Conservation (phyloP, 2,329 filamentous ascomycete species). For the Alternaria consortialis region DNA sequence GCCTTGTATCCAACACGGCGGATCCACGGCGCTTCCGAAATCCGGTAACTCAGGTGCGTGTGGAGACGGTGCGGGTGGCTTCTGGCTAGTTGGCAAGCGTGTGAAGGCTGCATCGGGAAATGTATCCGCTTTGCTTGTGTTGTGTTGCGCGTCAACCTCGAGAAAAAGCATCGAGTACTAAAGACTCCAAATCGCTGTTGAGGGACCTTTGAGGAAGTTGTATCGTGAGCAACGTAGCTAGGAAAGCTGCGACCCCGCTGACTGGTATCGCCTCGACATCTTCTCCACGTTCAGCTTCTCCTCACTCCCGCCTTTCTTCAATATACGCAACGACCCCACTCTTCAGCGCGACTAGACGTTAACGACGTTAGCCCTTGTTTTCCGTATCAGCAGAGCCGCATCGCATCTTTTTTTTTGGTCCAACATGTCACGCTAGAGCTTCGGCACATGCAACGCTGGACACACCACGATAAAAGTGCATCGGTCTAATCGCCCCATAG, state of each 20-base stretch:
- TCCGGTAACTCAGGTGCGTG: background rate
- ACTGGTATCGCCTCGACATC: background rate
- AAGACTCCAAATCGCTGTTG: too few species aligned
- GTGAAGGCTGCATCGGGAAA: constrained; percentile 10
- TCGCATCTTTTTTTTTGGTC: background rate
- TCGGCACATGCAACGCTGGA: constrained; percentile 1
- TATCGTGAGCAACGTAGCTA: background rate
- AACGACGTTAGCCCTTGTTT: background rate
- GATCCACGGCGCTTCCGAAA: background rate
- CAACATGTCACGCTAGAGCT: background rate
- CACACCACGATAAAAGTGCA: background rate
- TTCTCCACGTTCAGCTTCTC: background rate
- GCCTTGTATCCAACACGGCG: background rate
- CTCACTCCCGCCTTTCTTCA: background rate
- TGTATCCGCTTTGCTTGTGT: constrained; percentile 3
- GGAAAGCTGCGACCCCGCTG: background rate
- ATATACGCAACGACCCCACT: background rate
- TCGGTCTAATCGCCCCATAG: background rate
- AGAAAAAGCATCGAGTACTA: background rate
- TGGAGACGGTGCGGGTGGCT: constrained; percentile 9
- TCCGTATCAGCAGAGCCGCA: background rate
- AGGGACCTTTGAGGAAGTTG: background rate
- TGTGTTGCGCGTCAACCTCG: background rate
- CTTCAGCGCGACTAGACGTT: background rate
- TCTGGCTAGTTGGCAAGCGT: background rate